Evolutionary conservation across 2,329 filamentous ascomycete species (phyloP).

Genomic region (Dactylellina leptospora): DNA sequence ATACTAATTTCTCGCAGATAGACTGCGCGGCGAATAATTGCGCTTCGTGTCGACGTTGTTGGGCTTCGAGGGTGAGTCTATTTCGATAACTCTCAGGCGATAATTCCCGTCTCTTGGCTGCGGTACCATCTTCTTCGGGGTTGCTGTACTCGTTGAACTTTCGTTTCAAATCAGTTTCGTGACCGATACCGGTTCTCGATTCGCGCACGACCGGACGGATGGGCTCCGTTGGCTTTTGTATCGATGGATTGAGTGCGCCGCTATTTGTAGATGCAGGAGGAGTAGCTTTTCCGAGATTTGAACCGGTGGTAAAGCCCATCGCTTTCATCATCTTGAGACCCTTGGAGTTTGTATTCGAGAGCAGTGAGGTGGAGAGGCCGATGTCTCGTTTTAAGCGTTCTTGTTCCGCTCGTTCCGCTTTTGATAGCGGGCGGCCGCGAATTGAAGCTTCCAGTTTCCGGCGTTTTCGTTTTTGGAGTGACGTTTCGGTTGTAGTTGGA

Average conservation of each 20-base stretch:
- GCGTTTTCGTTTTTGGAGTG: constrained; percentile 40
- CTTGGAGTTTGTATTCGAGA: constrained; percentile 71
- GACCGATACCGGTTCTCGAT: constrained; percentile 85
- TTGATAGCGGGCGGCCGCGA: constrained; percentile 76
- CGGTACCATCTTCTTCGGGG: constrained; percentile 23
- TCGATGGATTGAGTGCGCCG: constrained; percentile 62
- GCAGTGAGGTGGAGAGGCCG: constrained; percentile 76
- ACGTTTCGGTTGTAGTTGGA: constrained; percentile 60
- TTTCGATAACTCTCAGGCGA: constrained; percentile 78
- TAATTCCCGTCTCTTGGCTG: constrained; percentile 70
- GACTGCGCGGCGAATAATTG: constrained; percentile 81
- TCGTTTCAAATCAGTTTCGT: constrained; percentile 83
- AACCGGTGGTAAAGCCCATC: constrained; percentile 85
- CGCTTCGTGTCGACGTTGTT: constrained; percentile 73
- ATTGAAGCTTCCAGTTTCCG: constrained; percentile 68
- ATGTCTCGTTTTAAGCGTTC: constrained; percentile 76
- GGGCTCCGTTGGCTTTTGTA: constrained; percentile 15
- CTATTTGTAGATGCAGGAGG: constrained; percentile 52
- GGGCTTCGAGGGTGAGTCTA: constrained; percentile 74
- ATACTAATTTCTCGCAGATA: constrained; percentile 79
- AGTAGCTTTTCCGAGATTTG: constrained; percentile 72
- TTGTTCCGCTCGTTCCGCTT: constrained; percentile 80
- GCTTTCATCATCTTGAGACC: constrained; percentile 96
- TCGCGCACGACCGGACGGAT: constrained; percentile 73
- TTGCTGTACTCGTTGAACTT: constrained; percentile 73